Conservation (phyloP, 176 grass and related monocot genomes). For the Pontederia crassipes region DNA sequence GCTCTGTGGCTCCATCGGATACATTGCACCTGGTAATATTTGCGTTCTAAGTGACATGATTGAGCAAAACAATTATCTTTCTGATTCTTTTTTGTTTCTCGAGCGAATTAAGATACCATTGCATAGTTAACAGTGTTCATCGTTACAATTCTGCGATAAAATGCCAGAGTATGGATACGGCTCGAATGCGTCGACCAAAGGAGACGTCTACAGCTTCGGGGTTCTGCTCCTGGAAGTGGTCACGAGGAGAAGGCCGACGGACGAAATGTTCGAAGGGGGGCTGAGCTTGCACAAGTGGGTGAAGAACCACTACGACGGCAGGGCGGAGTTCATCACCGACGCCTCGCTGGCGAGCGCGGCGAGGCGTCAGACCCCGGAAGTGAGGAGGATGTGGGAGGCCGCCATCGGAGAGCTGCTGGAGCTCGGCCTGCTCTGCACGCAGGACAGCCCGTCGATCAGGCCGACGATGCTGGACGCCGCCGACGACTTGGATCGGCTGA, state of each 20-base stretch:
- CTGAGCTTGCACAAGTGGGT: conserved; percentile 72
- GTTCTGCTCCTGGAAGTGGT: conserved; percentile 66
- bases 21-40: conserved; percentile 67
- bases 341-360: conserved; percentile 25
- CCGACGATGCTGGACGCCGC: conserved; percentile 78
- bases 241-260: conserved; percentile 53
- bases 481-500: conserved; percentile 68
- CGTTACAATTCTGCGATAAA: too few species aligned
- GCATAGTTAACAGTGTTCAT: background rate
- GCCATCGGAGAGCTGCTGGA: conserved; percentile 75
- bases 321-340: conserved; percentile 35
- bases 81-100: background rate
- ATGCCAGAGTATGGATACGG: conserved; percentile 70
- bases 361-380: conserved; percentile 43
- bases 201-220: conserved; percentile 92
- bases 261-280: conserved; percentile 64
- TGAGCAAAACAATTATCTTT: background rate
- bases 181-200: conserved; percentile 58
- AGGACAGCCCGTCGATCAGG: conserved; percentile 42
- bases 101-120: background rate
- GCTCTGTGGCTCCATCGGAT: conserved; percentile 82
- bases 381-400: conserved; percentile 70
- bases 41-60: background rate
- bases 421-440: conserved; percentile 64
- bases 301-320: conserved; percentile 46